Conservation (phyloP, 495 filamentous ascomycete species). For the Penicillium ucsense region DNA sequence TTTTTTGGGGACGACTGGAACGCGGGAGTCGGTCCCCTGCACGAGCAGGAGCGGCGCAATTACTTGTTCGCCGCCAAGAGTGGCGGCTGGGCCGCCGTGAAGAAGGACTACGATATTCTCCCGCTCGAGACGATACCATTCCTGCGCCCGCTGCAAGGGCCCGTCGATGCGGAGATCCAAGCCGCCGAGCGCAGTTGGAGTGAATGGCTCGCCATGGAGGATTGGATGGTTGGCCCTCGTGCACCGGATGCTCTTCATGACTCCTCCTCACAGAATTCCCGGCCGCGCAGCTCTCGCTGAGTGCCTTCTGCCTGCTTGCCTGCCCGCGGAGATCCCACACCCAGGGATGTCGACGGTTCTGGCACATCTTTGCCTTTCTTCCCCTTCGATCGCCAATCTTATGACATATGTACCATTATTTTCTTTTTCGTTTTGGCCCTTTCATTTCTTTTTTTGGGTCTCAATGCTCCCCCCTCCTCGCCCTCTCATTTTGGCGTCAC, state of each 20-base stretch:
- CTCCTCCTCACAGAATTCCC: constrained; percentile 32
- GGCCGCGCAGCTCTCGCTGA: constrained; percentile 25
- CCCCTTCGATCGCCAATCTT: no score
- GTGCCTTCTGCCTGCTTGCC: not conserved
- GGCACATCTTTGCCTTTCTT: no score
- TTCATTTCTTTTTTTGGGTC: no score
- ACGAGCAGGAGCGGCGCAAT: constrained; percentile 86
- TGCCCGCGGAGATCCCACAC: no score
- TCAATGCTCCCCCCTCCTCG: no score
- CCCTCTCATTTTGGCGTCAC: no score
- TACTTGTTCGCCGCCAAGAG: constrained; percentile 94
- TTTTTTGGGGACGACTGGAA: constrained; percentile 94
- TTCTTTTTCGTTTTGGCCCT: no score
- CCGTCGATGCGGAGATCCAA: constrained; percentile 71
- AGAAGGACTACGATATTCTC: constrained; percentile 79
- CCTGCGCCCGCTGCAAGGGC: constrained; percentile 64
- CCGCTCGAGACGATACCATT: constrained; percentile 79
- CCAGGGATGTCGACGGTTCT: no score
- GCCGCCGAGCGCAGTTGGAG: constrained; percentile 74
- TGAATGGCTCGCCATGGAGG: constrained; percentile 86
- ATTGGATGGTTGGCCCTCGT: constrained; percentile 80
- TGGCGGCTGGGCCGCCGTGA: constrained; percentile 76
- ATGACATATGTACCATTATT: no score
- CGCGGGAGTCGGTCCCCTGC: constrained; percentile 65
- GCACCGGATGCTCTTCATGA: constrained; percentile 40